phyloP scores from a whole-genome alignment of 768 basidiomycete genomes.

The Boletus rubescentipes region DNA sequence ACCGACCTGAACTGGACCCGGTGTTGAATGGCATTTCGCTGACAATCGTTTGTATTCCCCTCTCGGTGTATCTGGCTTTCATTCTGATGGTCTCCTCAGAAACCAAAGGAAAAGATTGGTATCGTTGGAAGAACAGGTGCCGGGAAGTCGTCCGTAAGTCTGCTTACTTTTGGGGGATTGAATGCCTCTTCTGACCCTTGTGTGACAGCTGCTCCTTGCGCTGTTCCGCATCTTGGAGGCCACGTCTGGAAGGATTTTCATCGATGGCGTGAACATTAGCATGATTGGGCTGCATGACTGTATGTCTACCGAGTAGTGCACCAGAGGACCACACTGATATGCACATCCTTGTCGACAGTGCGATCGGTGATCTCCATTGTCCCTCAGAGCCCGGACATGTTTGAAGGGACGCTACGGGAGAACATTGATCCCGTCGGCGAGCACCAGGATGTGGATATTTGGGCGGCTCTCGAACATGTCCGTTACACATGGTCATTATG shows the following conservation, averaged over 20 bases:
- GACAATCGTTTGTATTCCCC: conserved; percentile 49
- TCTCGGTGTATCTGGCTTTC: not conserved
- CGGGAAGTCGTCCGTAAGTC: conserved; percentile 69
- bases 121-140: conserved; percentile 83
- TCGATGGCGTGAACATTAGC: conserved; percentile 77
- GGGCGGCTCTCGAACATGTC: conserved; percentile 78
- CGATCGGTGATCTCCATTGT: conserved; percentile 83
- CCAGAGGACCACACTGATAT: not conserved
- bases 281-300: conserved; percentile 69
- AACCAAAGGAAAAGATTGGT: conserved; percentile 84
- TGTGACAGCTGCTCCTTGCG: conserved; percentile 56
- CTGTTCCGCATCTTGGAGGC: conserved; percentile 80
- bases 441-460: conserved; percentile 78
- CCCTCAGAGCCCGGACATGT: conserved; percentile 73
- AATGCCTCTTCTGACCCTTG: not conserved
- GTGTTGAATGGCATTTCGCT: conserved; percentile 78
- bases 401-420: conserved; percentile 73
- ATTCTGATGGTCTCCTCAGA: conserved; percentile 37
- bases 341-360: conserved; percentile 36
- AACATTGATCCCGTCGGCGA: conserved; percentile 87
- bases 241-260: conserved; percentile 58
- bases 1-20: conserved; percentile 76
- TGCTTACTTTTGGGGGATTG: not conserved
- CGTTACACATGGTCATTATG: not conserved
- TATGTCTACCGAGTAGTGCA: conserved; percentile 2